A percentile compares a stretch with the other conserved stretches of the same genome.
Evolutionary conservation across 345 rosid species (phyloP).

Genomic region (Physaria fendleri): DNA sequence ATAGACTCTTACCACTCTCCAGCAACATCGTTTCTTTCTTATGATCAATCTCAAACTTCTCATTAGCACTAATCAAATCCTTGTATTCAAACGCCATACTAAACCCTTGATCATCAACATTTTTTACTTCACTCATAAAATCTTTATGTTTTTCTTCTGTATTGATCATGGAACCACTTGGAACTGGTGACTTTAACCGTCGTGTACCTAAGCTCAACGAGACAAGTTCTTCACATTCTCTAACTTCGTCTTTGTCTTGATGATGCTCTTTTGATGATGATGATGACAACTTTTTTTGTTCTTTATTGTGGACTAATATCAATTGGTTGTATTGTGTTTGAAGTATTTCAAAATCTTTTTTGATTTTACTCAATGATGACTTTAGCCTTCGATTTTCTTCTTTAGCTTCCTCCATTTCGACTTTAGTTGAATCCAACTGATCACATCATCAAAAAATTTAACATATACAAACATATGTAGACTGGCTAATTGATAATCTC

Average conservation of each 20-base stretch:
- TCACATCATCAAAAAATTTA: conserved; percentile 24
- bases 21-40: conserved; percentile 8
- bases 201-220: conserved; percentile 71
- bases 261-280: conserved; percentile 26
- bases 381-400: conserved; percentile 78
- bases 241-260: conserved; percentile 31
- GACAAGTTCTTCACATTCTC: conserved; percentile 50
- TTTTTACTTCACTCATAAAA: not conserved
- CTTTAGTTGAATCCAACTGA: conserved; percentile 55
- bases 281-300: conserved; percentile 17
- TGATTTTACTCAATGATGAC: conserved; percentile 37
- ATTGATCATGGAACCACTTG: conserved; percentile 32
- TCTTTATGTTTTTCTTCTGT: conserved; percentile 26
- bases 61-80: conserved; percentile 35
- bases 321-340: conserved; percentile 46
- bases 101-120: conserved; percentile 20
- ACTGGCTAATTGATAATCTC: not conserved
- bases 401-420: conserved; percentile 63
- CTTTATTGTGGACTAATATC: conserved; percentile 36
- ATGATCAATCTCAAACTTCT: conserved; percentile 19
- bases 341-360: conserved; percentile 60
- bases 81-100: conserved; percentile 49
- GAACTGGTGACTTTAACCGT: conserved; percentile 19
- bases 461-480: not conserved
- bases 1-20: conserved; percentile 10